Percentiles rank a stretch among this genome's conserved stretches.
Evolutionary conservation across 1,284 basidiomycete genomes (phyloP).

Genomic region (Rhodotorula sp.): DNA sequence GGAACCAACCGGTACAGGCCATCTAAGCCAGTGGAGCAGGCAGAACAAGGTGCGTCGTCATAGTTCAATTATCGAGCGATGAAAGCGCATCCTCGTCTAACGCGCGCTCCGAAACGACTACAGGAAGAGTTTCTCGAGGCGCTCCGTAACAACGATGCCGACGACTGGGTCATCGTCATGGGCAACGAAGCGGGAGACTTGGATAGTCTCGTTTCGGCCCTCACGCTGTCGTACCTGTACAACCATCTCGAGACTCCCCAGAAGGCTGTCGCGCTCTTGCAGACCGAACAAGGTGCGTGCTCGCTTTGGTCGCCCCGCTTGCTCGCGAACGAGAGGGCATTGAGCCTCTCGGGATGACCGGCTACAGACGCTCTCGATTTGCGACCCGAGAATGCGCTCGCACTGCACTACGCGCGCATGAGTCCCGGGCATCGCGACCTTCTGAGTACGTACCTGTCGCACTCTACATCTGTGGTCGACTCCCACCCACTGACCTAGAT

Average conservation of each 20-base stretch:
- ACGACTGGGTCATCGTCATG: constrained; percentile 49
- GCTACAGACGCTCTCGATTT: constrained; percentile 48
- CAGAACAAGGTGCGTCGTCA: constrained; percentile 17
- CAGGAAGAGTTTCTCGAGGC: constrained; percentile 46
- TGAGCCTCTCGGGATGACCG: too few species aligned
- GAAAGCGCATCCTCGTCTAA: too few species aligned
- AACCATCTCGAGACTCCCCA: constrained; percentile 24
- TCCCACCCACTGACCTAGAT: not conserved
- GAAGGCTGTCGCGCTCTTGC: constrained; percentile 42
- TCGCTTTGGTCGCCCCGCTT: not conserved
- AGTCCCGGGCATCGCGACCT: constrained; percentile 48
- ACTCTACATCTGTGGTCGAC: not conserved
- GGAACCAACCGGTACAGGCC: constrained; percentile 14
- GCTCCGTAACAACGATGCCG: constrained; percentile 37
- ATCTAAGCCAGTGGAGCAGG: constrained; percentile 23
- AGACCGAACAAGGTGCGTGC: constrained; percentile 35
- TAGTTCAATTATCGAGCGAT: not conserved
- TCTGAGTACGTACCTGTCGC: constrained; percentile 35
- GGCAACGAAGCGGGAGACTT: constrained; percentile 49
- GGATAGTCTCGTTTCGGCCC: constrained; percentile 40
- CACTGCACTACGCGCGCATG: constrained; percentile 47
- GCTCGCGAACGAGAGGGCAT: constrained; percentile 5
- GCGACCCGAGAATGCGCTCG: constrained; percentile 49
- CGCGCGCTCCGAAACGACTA: not conserved
- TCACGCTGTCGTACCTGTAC: constrained; percentile 23